phyloP scores from a whole-genome alignment of 371 early-diverging fungal species.

The Funneliformis caledonium region DNA sequence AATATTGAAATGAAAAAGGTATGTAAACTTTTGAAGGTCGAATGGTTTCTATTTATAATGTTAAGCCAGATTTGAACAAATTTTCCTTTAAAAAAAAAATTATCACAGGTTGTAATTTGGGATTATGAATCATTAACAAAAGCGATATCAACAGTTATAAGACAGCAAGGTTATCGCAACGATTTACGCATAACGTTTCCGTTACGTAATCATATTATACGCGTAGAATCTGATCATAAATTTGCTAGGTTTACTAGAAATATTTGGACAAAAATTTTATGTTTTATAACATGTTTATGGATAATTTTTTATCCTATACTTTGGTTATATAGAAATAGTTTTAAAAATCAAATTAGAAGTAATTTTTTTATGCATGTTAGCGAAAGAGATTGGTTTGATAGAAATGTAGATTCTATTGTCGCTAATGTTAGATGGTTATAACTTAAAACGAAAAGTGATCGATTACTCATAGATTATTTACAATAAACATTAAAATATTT shows the following conservation, averaged over 20 bases:
- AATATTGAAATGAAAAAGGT: constrained; percentile 39
- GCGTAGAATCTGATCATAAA: constrained; percentile 21
- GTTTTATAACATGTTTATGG: constrained; percentile 33
- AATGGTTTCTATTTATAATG: too few relatives aligned
- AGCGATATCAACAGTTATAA: constrained; percentile 24
- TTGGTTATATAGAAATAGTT: constrained; percentile 36
- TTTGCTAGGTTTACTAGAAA: constrained; percentile 8
- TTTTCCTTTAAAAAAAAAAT: neutral
- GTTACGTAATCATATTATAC: constrained; percentile 29
- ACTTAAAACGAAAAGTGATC: neutral
- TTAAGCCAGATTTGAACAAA: neutral
- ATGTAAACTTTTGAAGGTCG: neutral
- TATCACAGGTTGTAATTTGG: constrained; percentile 32
- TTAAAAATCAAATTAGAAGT: constrained; percentile 35
- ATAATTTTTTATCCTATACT: constrained; percentile 32
- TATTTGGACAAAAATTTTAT: constrained; percentile 1
- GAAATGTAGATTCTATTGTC: constrained; percentile 25
- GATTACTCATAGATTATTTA: too few relatives aligned
- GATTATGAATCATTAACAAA: constrained; percentile 33
- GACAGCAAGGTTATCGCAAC: constrained; percentile 17
- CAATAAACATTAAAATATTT: too few relatives aligned
- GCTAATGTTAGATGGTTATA: constrained; percentile 30
- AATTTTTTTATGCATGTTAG: constrained; percentile 23
- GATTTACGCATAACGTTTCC: constrained; percentile 14
- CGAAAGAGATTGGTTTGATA: constrained; percentile 24